These are phyloP conservation scores for Colletotrichum kahawae DNA, from an alignment of 2,329 filamentous ascomycete species.

Conservation along the genomic window DNA sequence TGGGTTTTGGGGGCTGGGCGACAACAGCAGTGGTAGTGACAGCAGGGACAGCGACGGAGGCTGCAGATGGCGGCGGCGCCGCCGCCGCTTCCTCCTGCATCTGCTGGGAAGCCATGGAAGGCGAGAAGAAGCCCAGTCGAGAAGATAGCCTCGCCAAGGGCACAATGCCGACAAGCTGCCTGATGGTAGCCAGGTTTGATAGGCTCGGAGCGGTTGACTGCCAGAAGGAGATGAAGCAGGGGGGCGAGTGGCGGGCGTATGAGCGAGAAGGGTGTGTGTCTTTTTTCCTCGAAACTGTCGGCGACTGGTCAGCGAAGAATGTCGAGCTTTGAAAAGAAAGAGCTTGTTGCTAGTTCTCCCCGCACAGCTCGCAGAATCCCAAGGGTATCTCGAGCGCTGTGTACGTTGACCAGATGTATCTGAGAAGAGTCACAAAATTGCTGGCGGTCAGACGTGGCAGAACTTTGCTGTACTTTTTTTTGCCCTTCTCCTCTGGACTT, in stretches of 20 bases:
- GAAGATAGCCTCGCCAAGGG: slow-evolving; percentile 8
- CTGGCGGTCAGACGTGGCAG: slow-evolving; percentile 13
- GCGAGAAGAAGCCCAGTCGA: neutral
- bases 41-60: neutral
- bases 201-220: neutral
- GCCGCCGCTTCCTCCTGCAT: neutral
- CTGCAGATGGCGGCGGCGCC: neutral
- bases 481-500: neutral
- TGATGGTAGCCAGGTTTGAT: slow-evolving; percentile 14
- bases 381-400: neutral
- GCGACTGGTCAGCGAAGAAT: neutral
- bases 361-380: neutral
- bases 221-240: neutral
- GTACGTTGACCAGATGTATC: neutral
- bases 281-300: neutral
- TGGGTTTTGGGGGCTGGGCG: neutral
- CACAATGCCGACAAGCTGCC: neutral
- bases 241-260: neutral
- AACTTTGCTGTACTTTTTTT: slow-evolving; percentile 7
- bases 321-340: neutral
- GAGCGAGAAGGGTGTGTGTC: neutral
- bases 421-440: slow-evolving; percentile 7
- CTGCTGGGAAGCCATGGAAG: slow-evolving; percentile 4
- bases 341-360: neutral
- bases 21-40: neutral